Evolutionary conservation across 805 yeast species (phyloP).

Genomic region (Lipomyces orientalis): DNA sequence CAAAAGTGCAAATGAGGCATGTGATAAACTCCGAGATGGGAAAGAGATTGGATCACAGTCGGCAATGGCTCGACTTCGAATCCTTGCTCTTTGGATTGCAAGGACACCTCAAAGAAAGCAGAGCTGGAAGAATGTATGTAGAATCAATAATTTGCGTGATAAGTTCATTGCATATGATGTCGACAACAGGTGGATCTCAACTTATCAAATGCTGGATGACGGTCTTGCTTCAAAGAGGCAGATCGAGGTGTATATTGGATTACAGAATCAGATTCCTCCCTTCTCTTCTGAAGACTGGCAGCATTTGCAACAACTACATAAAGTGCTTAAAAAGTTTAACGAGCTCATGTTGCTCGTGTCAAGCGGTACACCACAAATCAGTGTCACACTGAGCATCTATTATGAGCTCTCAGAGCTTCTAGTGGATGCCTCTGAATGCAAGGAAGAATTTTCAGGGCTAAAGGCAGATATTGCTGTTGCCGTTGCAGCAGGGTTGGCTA

Average conservation of each 20-base stretch:
- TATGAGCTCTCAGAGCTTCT: not conserved
- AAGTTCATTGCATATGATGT: not conserved
- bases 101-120: slow-evolving; percentile 1
- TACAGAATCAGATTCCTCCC: slow-evolving; percentile 2
- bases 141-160: not conserved
- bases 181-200: not conserved
- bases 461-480: not conserved
- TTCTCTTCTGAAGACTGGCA: slow-evolving; percentile 4
- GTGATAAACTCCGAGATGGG: not conserved
- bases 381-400: too few species aligned
- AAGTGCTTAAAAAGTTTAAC: too few species aligned
- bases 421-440: not conserved
- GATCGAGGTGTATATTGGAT: not conserved
- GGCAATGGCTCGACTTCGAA: slow-evolving; percentile 7
- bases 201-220: not conserved
- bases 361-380: too few species aligned
- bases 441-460: not conserved
- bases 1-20: slow-evolving; percentile 4
- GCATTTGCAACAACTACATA: not conserved
- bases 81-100: slow-evolving; percentile 7
- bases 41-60: not conserved
- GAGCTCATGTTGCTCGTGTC: too few species aligned
- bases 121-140: slow-evolving; percentile 4
- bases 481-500: not conserved
- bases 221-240: not conserved